These are phyloP conservation scores for Populus hybrid DNA, from an alignment of 441 rosid species.

Conservation along the genomic window DNA sequence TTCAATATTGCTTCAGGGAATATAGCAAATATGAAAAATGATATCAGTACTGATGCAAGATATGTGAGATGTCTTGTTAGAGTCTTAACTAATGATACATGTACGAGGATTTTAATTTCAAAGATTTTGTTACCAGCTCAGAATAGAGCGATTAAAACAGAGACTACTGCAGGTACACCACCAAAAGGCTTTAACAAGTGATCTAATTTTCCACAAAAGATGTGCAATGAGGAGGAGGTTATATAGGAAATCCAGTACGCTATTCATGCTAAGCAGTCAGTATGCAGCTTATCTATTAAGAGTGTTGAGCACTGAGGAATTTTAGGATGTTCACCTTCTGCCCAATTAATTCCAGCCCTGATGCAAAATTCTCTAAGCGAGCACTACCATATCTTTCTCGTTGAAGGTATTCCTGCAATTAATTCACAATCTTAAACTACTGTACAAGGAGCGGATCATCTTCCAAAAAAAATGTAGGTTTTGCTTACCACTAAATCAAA, in stretches of 20 bases:
- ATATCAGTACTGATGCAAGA: background rate
- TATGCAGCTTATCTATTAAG: background rate
- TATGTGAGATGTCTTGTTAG: background rate
- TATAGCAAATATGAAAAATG: background rate
- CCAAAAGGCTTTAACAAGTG: background rate
- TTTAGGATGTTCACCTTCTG: constrained; percentile 49
- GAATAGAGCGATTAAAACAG: background rate
- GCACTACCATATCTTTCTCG: constrained; percentile 87
- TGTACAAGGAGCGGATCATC: constrained; percentile 16
- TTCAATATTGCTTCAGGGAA: background rate
- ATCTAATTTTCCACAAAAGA: background rate
- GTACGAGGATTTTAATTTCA: background rate
- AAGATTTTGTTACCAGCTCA: background rate
- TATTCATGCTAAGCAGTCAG: background rate
- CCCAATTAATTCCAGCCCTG: constrained; percentile 88
- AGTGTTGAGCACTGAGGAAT: constrained; percentile 1
- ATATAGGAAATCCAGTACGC: background rate
- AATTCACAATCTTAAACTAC: constrained; percentile 15
- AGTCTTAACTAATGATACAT: background rate
- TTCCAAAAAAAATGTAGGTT: background rate
- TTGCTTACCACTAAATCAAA: constrained; percentile 93
- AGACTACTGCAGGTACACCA: background rate
- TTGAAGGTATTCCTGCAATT: constrained; percentile 88
- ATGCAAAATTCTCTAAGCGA: constrained; percentile 84
- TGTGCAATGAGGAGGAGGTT: background rate